Evolutionary conservation across 2,329 filamentous ascomycete species (phyloP).

Genomic region (Amauroascus verrucosus): DNA sequence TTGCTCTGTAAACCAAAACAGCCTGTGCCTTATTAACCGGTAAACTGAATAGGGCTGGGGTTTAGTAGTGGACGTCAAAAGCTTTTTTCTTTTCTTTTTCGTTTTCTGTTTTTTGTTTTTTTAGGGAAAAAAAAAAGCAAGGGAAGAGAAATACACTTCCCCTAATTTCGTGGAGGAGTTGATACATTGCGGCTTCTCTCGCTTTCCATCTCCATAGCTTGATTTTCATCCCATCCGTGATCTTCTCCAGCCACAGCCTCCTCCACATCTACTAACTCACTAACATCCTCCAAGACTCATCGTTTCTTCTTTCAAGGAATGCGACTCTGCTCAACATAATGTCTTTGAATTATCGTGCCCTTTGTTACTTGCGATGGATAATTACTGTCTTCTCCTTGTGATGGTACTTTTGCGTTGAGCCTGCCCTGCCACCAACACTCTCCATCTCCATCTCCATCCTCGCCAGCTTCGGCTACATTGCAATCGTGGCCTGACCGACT

Average conservation of each 20-base stretch:
- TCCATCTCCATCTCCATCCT: background rate
- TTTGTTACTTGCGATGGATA: slow-evolving; percentile 2
- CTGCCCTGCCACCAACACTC: background rate
- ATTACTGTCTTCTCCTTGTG: background rate
- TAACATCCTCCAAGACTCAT: background rate
- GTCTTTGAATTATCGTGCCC: background rate
- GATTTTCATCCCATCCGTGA: background rate
- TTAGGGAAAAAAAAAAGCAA: background rate
- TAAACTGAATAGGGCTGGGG: too few species aligned
- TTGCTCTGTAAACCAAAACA: too few species aligned
- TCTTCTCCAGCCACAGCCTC: slow-evolving; percentile 3
- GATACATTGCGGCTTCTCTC: slow-evolving; percentile 1
- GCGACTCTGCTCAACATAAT: background rate
- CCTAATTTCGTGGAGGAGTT: background rate
- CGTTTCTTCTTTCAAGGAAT: background rate
- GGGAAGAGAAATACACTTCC: background rate
- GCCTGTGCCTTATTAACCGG: too few species aligned
- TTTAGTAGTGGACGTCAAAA: too few species aligned
- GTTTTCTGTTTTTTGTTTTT: too few species aligned
- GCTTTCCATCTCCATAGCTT: slow-evolving; percentile 4
- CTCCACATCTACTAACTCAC: background rate
- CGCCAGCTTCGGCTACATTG: background rate
- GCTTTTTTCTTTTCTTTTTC: too few species aligned
- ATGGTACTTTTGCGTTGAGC: background rate
- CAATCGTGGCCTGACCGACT: background rate